A percentile compares a stretch with the other conserved stretches of the same genome.
phyloP scores from a whole-genome alignment of 106 monocot genomes.

The Alisma plantagoaquatica region DNA sequence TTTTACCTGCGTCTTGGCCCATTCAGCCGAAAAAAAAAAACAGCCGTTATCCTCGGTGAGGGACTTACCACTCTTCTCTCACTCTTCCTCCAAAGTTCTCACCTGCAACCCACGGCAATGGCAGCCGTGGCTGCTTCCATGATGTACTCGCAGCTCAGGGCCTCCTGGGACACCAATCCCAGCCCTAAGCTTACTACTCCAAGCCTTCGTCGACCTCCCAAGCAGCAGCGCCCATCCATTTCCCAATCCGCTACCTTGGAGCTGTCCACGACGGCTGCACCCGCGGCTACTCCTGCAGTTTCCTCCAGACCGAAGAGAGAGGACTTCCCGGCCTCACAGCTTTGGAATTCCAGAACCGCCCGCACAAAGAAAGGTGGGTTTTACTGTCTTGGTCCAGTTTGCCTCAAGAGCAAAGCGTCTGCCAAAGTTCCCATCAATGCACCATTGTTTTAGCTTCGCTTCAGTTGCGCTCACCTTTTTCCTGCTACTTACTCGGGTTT shows the following conservation, averaged over 20 bases:
- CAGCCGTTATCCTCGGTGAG: too few species aligned
- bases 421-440: too few species aligned
- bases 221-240: not conserved
- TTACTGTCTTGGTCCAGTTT: not conserved
- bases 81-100: too few species aligned
- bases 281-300: not conserved
- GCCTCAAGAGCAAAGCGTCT: conserved; percentile 14
- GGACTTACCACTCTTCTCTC: too few species aligned
- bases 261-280: too few species aligned
- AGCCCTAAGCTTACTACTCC: conserved; percentile 18
- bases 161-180: conserved; percentile 34
- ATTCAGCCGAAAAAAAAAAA: too few species aligned
- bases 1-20: too few species aligned
- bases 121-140: not conserved
- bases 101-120: not conserved
- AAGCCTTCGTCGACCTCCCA: conserved; percentile 1
- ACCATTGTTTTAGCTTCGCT: too few species aligned
- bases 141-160: conserved; percentile 1
- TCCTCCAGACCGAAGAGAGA: conserved; percentile 2
- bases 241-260: too few species aligned
- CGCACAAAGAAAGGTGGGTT: conserved; percentile 12
- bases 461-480: too few species aligned
- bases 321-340: conserved; percentile 12
- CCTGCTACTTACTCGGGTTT: too few species aligned
- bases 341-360: conserved; percentile 15